Conservation (phyloP, 768 basidiomycete species). For the Suillus paluster region DNA sequence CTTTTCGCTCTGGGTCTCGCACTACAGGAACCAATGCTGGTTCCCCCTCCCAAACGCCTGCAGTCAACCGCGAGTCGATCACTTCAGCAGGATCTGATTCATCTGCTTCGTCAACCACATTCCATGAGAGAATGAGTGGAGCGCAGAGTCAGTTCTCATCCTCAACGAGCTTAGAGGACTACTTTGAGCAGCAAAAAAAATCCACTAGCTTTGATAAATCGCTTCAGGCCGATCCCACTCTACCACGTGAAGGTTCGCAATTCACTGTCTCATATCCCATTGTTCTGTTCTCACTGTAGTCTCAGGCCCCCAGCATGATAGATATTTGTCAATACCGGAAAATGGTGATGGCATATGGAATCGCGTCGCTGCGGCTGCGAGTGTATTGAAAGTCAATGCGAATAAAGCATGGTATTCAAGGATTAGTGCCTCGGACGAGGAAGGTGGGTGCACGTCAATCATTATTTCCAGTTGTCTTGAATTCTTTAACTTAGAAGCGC, state of each 20-base stretch:
- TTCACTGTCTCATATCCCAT: not conserved
- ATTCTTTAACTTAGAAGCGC: conserved; percentile 41
- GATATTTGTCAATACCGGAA: conserved; percentile 22
- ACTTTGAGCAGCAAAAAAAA: conserved; percentile 16
- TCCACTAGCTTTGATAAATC: not conserved
- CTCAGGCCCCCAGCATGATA: not conserved
- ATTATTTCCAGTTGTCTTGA: conserved; percentile 4
- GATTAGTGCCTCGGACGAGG: conserved; percentile 44
- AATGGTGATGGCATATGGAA: conserved; percentile 58
- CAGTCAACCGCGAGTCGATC: not conserved
- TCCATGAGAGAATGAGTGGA: conserved; percentile 42
- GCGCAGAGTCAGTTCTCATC: conserved; percentile 42
- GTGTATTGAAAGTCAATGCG: conserved; percentile 57
- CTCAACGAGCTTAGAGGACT: conserved; percentile 50
- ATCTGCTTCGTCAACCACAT: conserved; percentile 36
- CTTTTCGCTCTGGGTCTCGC: conserved; percentile 9
- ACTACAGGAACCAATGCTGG: not conserved
- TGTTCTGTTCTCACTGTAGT: not conserved
- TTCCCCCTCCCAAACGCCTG: not conserved
- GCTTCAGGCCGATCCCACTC: not conserved
- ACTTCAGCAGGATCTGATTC: conserved; percentile 27
- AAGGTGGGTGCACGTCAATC: conserved; percentile 41
- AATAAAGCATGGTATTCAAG: conserved; percentile 59
- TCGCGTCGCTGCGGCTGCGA: conserved; percentile 55
- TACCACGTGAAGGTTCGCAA: not conserved